A percentile compares a stretch with the other conserved stretches of the same genome.
These are phyloP conservation scores for Hypseocharis bilobata DNA, from an alignment of 441 rosid genomes.

Conservation along the genomic window DNA sequence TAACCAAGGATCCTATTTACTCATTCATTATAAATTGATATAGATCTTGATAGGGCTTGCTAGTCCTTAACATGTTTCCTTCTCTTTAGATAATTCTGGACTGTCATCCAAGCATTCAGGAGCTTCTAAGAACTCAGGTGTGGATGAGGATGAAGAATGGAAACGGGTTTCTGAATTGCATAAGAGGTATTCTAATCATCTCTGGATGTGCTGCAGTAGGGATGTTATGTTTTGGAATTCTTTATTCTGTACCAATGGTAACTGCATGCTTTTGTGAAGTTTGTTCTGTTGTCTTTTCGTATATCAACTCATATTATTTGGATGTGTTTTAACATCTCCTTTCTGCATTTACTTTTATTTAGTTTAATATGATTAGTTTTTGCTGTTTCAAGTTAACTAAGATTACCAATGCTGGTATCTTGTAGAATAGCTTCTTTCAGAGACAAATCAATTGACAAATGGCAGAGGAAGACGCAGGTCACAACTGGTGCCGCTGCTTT, in stretches of 20 bases:
- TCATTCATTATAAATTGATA: not conserved
- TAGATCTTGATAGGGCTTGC: not conserved
- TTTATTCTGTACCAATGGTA: too few species aligned
- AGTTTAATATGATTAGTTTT: too few species aligned
- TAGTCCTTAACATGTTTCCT: not conserved
- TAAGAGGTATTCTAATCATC: constrained; percentile 36
- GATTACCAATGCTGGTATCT: constrained; percentile 21
- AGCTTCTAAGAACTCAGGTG: constrained; percentile 30
- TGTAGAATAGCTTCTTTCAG: constrained; percentile 67
- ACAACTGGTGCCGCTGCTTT: constrained; percentile 82
- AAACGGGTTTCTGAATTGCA: constrained; percentile 44
- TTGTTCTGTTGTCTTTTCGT: not conserved
- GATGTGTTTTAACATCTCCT: not conserved
- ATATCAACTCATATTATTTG: too few species aligned
- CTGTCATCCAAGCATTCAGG: constrained; percentile 25
- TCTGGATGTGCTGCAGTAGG: not conserved
- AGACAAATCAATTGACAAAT: constrained; percentile 78
- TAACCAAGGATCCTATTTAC: not conserved
- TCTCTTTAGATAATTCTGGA: constrained; percentile 29
- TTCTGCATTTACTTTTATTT: too few species aligned
- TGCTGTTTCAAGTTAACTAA: constrained; percentile 1
- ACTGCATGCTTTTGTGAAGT: not conserved
- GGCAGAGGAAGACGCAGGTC: constrained; percentile 90
- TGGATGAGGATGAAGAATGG: constrained; percentile 65
- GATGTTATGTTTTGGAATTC: not conserved